Conservation (phyloP, 768 basidiomycete genomes). For the Suillus bovinus region DNA sequence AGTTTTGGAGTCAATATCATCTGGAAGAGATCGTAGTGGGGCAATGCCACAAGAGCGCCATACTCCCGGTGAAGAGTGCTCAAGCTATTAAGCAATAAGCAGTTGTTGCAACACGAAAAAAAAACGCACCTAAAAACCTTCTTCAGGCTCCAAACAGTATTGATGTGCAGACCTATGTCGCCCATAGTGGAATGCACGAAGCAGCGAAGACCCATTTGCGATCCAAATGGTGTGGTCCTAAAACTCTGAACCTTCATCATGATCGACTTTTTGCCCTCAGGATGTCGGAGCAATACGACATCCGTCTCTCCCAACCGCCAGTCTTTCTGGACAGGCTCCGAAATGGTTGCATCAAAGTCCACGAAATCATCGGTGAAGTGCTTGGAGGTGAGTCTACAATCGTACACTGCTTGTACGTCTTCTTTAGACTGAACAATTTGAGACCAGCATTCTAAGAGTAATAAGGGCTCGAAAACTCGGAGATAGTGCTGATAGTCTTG, state of each 20-base stretch:
- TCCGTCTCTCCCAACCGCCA: conserved; percentile 84
- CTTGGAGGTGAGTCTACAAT: conserved; percentile 66
- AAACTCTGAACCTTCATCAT: conserved; percentile 73
- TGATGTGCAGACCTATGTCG: conserved; percentile 64
- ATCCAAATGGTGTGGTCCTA: conserved; percentile 41
- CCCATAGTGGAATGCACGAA: conserved; percentile 37
- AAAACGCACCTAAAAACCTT: conserved; percentile 75
- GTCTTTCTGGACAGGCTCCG: conserved; percentile 58
- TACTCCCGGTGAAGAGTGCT: conserved; percentile 94
- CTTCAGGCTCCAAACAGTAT: conserved; percentile 69
- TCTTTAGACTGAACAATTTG: conserved; percentile 81
- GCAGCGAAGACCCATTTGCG: conserved; percentile 62
- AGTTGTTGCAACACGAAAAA: neutral
- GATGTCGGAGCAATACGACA: conserved; percentile 73
- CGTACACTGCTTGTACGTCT: conserved; percentile 51
- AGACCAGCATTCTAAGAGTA: conserved; percentile 89
- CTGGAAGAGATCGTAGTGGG: conserved; percentile 77
- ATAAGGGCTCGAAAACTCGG: conserved; percentile 77
- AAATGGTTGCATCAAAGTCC: conserved; percentile 71
- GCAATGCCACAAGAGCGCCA: conserved; percentile 78
- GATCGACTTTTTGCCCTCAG: conserved; percentile 49
- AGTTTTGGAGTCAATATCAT: conserved; percentile 71
- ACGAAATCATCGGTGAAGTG: conserved; percentile 80
- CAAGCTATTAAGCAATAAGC: conserved; percentile 50
- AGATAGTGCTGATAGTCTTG: conserved; percentile 65